These are phyloP conservation scores for Rhododendron simsii DNA, from an alignment of 148 eudicot genomes.

Conservation along the genomic window DNA sequence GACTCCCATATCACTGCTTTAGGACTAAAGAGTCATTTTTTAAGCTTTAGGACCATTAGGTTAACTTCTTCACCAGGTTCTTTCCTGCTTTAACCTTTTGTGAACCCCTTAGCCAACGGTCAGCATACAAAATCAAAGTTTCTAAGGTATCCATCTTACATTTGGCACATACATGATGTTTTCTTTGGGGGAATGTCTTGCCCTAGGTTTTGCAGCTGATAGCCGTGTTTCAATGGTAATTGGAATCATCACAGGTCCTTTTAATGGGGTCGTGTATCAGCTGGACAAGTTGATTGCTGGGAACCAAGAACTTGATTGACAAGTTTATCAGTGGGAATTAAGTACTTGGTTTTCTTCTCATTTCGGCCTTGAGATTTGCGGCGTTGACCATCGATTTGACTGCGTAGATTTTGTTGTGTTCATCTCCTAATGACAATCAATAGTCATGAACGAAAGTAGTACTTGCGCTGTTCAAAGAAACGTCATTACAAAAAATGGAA, in stretches of 20 bases:
- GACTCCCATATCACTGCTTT: not conserved
- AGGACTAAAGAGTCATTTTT: not conserved
- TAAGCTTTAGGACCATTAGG: not conserved
- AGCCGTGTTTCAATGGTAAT: not conserved
- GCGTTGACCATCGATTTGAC: not conserved
- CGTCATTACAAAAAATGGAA: no score
- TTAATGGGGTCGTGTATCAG: not conserved
- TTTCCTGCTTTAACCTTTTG: not conserved
- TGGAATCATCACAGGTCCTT: not conserved
- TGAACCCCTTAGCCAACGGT: not conserved
- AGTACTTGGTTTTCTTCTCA: not conserved
- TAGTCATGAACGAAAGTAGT: not conserved
- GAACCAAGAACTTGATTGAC: not conserved
- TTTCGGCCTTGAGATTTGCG: not conserved
- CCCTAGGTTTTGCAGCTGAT: not conserved
- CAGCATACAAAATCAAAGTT: not conserved
- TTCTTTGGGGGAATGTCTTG: not conserved
- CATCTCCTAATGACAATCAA: not conserved
- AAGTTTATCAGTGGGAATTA: not conserved
- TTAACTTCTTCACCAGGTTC: not conserved
- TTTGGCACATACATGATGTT: not conserved
- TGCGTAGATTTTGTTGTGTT: not conserved
- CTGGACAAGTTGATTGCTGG: not conserved
- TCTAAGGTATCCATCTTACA: not conserved
- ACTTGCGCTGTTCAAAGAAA: no score